Conservation (phyloP, 345 rosid species). For the Euphorbia lathyris region DNA sequence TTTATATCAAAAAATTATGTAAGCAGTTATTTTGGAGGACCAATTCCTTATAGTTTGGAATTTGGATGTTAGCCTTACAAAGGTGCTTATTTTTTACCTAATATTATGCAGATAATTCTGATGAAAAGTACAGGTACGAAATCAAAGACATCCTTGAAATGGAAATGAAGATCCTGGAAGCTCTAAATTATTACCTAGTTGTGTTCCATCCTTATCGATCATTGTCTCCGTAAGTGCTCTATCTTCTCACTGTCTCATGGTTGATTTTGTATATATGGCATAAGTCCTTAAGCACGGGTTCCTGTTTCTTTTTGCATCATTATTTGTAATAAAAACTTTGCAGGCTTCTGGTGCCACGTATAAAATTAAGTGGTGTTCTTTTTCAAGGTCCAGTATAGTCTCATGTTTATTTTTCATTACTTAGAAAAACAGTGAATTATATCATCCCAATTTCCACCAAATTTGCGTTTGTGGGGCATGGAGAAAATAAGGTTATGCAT, state of each 20-base stretch:
- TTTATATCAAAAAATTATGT: slow-evolving; percentile 66
- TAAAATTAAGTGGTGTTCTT: not conserved
- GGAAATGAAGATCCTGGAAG: slow-evolving; percentile 98
- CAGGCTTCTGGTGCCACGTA: not conserved
- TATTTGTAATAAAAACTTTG: not conserved
- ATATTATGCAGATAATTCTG: slow-evolving; percentile 55
- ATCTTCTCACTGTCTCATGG: slow-evolving; percentile 6
- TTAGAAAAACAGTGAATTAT: not conserved
- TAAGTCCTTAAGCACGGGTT: not conserved
- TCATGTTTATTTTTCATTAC: not conserved
- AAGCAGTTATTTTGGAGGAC: slow-evolving; percentile 31
- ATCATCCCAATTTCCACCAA: not conserved
- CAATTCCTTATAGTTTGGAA: slow-evolving; percentile 2
- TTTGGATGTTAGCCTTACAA: slow-evolving; percentile 14
- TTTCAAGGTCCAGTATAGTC: not conserved
- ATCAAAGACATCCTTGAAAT: slow-evolving; percentile 91
- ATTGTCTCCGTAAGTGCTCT: slow-evolving; percentile 58
- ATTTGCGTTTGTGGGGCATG: not conserved
- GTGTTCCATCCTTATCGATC: slow-evolving; percentile 94
- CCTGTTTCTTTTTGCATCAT: no score
- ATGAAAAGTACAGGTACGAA: slow-evolving; percentile 77
- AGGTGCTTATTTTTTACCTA: slow-evolving; percentile 21
- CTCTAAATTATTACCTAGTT: slow-evolving; percentile 85
- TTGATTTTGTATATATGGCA: not conserved
- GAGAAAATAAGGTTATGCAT: no score